Percentiles rank a stretch among this genome's conserved stretches.
These are phyloP conservation scores for Sugiyamaella novakii DNA, from an alignment of 1,139 yeast species.

Conservation along the genomic window DNA sequence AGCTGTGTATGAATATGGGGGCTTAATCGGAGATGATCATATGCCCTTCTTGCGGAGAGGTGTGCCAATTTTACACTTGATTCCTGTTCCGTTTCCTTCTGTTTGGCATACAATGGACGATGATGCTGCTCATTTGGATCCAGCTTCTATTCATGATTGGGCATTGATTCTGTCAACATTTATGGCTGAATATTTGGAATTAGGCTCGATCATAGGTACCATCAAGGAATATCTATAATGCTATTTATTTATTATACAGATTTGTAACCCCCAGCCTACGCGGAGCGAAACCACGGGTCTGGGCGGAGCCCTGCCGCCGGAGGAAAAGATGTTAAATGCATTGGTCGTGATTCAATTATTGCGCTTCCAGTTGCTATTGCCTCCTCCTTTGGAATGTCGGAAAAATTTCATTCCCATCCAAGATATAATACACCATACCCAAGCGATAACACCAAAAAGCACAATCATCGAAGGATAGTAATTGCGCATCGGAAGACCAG, in stretches of 20 bases:
- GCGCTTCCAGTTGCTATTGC: constrained; percentile 13
- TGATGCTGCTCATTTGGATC: constrained; percentile 42
- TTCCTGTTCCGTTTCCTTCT: constrained; percentile 53
- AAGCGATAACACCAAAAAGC: constrained; percentile 56
- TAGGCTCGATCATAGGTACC: constrained; percentile 24
- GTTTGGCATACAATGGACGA: constrained; percentile 54
- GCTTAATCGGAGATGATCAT: constrained; percentile 55
- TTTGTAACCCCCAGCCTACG: background rate
- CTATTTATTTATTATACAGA: background rate
- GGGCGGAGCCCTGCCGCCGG: background rate
- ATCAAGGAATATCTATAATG: constrained; percentile 23
- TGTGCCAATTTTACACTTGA: constrained; percentile 53
- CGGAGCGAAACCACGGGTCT: background rate
- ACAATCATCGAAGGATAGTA: constrained; percentile 55
- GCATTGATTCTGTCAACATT: constrained; percentile 41
- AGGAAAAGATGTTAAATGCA: background rate
- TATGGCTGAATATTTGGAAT: constrained; percentile 41
- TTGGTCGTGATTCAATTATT: background rate
- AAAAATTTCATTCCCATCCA: constrained; percentile 81
- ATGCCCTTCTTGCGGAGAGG: constrained; percentile 52
- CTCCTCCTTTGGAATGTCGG: constrained; percentile 67
- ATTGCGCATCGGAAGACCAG: constrained; percentile 46
- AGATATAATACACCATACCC: constrained; percentile 77
- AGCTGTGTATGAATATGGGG: constrained; percentile 31
- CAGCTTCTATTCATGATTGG: constrained; percentile 43